Percentiles rank a stretch among this genome's conserved stretches.
These are phyloP conservation scores for Cyberlindnera maclurae DNA, from an alignment of 805 yeast species.

Conservation along the genomic window DNA sequence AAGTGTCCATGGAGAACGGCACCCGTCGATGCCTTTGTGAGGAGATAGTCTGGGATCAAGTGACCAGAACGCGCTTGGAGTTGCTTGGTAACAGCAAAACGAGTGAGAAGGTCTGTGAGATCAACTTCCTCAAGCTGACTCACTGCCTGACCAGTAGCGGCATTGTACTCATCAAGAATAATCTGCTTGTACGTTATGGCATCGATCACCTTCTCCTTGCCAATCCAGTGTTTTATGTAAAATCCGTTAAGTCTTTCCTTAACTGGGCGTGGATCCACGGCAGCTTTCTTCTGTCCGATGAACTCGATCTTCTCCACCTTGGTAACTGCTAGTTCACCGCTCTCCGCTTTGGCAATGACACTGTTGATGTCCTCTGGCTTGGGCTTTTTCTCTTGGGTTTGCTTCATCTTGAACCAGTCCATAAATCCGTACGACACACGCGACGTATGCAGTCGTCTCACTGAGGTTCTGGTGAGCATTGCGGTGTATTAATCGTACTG, in stretches of 20 bases:
- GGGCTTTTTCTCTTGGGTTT: slow-evolving; percentile 20
- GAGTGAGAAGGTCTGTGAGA: slow-evolving; percentile 24
- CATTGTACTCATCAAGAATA: slow-evolving; percentile 14
- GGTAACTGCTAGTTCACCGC: slow-evolving; percentile 20
- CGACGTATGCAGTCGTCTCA: slow-evolving; percentile 22
- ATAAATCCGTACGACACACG: slow-evolving; percentile 25
- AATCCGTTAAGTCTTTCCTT: slow-evolving; percentile 19
- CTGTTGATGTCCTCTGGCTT: slow-evolving; percentile 21
- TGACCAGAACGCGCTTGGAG: slow-evolving; percentile 32
- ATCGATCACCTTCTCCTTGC: slow-evolving; percentile 18
- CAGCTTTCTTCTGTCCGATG: slow-evolving; percentile 18
- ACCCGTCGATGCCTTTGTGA: slow-evolving; percentile 28
- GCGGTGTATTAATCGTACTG: no score
- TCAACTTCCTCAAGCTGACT: slow-evolving; percentile 10
- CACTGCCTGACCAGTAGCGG: slow-evolving; percentile 7
- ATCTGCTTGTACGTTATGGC: slow-evolving; percentile 23
- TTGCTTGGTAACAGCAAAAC: slow-evolving; percentile 28
- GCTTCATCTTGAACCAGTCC: slow-evolving; percentile 33
- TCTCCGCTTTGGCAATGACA: slow-evolving; percentile 30
- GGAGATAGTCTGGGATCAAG: slow-evolving; percentile 30
- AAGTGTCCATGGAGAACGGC: slow-evolving; percentile 23
- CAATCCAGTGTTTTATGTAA: slow-evolving; percentile 31
- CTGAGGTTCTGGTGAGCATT: background rate
- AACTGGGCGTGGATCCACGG: slow-evolving; percentile 5
- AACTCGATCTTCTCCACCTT: slow-evolving; percentile 21